These are phyloP conservation scores for Cucumis hystrix DNA, from an alignment of 306 rosid genomes.

Conservation along the genomic window DNA sequence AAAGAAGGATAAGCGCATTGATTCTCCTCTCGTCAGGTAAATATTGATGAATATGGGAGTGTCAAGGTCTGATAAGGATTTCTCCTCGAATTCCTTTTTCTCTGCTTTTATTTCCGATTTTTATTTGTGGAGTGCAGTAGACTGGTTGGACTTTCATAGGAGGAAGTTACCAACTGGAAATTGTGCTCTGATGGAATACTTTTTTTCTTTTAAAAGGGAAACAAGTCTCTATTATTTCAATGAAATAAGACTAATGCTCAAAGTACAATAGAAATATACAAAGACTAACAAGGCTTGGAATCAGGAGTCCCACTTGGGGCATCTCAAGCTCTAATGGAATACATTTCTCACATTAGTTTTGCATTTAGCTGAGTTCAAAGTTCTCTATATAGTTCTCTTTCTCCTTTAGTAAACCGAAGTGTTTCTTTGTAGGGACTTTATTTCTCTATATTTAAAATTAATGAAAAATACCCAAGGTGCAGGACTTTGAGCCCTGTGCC, in stretches of 20 bases:
- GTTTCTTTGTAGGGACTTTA: neutral
- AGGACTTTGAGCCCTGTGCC: too few relatives aligned
- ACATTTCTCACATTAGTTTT: neutral
- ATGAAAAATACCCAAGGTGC: too few relatives aligned
- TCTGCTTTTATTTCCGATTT: neutral
- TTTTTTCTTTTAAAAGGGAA: too few relatives aligned
- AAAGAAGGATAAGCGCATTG: slow-evolving; percentile 75
- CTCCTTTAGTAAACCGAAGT: neutral
- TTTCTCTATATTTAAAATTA: neutral
- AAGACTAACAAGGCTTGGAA: too few relatives aligned
- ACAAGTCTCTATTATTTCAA: too few relatives aligned
- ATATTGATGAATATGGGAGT: neutral
- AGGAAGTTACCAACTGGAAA: neutral
- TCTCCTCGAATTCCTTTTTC: neutral
- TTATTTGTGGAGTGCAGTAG: neutral
- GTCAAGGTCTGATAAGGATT: neutral
- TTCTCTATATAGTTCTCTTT: neutral
- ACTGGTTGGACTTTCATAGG: neutral
- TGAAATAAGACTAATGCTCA: too few relatives aligned
- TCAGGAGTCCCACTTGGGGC: too few relatives aligned
- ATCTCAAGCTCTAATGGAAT: neutral
- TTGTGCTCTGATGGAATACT: neutral
- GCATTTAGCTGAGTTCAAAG: neutral
- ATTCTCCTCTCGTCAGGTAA: slow-evolving; percentile 74
- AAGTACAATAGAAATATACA: too few relatives aligned